Evolutionary conservation across 1,139 yeast genomes (phyloP).

Genomic region (Petasospora rhodanensis): DNA sequence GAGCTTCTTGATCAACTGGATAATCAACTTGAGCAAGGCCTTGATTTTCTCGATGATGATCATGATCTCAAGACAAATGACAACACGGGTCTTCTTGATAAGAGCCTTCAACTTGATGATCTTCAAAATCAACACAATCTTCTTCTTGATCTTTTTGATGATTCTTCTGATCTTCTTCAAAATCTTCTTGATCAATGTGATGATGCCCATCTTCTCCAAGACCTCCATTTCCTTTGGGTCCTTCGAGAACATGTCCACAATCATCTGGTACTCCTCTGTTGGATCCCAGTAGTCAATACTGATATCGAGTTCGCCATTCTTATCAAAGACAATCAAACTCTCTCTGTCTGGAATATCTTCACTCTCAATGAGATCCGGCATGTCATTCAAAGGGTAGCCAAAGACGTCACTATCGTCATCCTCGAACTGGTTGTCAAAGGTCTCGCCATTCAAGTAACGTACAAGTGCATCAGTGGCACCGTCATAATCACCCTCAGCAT

Average conservation of each 20-base stretch:
- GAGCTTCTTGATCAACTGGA: slow-evolving; percentile 12
- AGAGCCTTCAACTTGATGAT: slow-evolving; percentile 18
- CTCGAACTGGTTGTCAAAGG: too few species aligned
- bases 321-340: slow-evolving; percentile 5
- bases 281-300: slow-evolving; percentile 13
- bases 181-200: slow-evolving; percentile 8
- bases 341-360: slow-evolving; percentile 4
- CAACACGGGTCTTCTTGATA: slow-evolving; percentile 13
- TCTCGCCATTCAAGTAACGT: slow-evolving; percentile 3
- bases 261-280: slow-evolving; percentile 10
- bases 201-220: slow-evolving; percentile 13
- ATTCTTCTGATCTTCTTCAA: slow-evolving; percentile 12
- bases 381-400: neutral
- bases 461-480: slow-evolving; percentile 1
- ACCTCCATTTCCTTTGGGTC: slow-evolving; percentile 10
- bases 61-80: slow-evolving; percentile 20
- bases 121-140: slow-evolving; percentile 14
- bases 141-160: slow-evolving; percentile 14
- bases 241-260: slow-evolving; percentile 3
- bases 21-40: slow-evolving; percentile 14
- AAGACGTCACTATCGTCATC: slow-evolving; percentile 1
- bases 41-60: slow-evolving; percentile 21
- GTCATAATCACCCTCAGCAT: slow-evolving; percentile 1
- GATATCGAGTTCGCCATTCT: slow-evolving; percentile 3
- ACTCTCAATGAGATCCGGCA: slow-evolving; percentile 1